These are phyloP conservation scores for Globisporangium canariense DNA, from an alignment of 352 stramenopile genomes.

Conservation along the genomic window DNA sequence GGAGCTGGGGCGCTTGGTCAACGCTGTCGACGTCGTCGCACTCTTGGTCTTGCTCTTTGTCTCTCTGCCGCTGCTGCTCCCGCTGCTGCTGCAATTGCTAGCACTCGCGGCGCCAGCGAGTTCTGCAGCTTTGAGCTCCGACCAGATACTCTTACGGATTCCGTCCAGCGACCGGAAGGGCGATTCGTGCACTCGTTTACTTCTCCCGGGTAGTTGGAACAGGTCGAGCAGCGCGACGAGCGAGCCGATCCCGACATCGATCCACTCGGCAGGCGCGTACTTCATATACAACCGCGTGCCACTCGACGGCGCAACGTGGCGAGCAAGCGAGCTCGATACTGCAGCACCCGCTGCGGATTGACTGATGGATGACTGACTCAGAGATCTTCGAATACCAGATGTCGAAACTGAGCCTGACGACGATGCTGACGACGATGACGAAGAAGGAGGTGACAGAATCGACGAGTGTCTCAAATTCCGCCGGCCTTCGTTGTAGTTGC, in stretches of 20 bases:
- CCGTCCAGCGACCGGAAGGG: conserved; percentile 54
- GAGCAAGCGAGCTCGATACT: conserved; percentile 18
- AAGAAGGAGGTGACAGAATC: conserved; percentile 5
- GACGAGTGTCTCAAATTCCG: conserved; percentile 31
- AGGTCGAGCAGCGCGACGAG: conserved; percentile 61
- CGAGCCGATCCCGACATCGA: conserved; percentile 60
- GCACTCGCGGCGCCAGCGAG: background rate
- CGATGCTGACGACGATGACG: background rate
- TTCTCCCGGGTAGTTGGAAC: conserved; percentile 38
- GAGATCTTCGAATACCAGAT: conserved; percentile 8
- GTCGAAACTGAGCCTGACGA: background rate
- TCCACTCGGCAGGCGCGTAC: conserved; percentile 64
- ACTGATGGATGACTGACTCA: conserved; percentile 5
- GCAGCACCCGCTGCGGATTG: conserved; percentile 11
- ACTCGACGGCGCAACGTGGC: conserved; percentile 12
- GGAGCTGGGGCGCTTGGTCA: background rate
- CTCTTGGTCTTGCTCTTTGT: conserved; percentile 7
- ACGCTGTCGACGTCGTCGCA: background rate
- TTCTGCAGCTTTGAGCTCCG: conserved; percentile 36
- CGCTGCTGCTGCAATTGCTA: conserved; percentile 15
- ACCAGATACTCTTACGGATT: conserved; percentile 44
- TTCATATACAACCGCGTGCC: conserved; percentile 51
- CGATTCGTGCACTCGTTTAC: conserved; percentile 30
- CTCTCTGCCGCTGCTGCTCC: conserved; percentile 2
- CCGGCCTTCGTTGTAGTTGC: conserved; percentile 88